phyloP scores from a whole-genome alignment of 1,284 basidiomycete species.

The Heterobasidion parviporum region DNA sequence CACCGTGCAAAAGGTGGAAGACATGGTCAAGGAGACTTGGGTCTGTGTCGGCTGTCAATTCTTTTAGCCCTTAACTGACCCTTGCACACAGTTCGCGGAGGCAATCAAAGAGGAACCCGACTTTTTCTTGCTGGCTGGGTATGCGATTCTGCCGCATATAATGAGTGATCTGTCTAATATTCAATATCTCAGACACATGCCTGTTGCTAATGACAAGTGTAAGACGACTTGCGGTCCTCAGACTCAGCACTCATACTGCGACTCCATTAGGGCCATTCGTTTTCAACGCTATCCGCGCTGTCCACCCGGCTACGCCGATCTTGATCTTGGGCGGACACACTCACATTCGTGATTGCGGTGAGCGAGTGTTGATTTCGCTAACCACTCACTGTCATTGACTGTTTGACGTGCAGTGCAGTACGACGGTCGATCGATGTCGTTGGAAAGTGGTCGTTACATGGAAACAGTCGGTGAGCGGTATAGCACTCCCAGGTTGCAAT shows the following conservation, averaged over 20 bases:
- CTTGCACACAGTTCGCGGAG: slow-evolving; percentile 50
- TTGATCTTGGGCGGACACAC: slow-evolving; percentile 76
- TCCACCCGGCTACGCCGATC: slow-evolving; percentile 70
- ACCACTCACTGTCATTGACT: background rate
- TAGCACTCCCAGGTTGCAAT: background rate
- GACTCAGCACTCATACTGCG: slow-evolving; percentile 11
- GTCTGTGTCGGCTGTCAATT: slow-evolving; percentile 23
- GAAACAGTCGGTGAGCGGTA: slow-evolving; percentile 64
- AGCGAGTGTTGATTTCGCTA: slow-evolving; percentile 10
- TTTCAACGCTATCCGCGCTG: slow-evolving; percentile 63
- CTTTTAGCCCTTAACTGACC: background rate
- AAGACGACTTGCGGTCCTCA: slow-evolving; percentile 13
- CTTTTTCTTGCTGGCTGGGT: slow-evolving; percentile 70
- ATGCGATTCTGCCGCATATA: background rate
- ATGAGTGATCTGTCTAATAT: background rate
- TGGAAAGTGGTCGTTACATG: slow-evolving; percentile 83
- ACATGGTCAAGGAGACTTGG: slow-evolving; percentile 74
- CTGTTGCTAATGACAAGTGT: slow-evolving; percentile 57
- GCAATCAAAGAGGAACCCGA: slow-evolving; percentile 78
- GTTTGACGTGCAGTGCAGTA: slow-evolving; percentile 31
- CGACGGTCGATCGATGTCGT: slow-evolving; percentile 57
- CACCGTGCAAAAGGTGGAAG: slow-evolving; percentile 63
- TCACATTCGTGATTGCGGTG: slow-evolving; percentile 73
- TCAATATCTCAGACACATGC: slow-evolving; percentile 51
- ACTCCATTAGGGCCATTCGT: slow-evolving; percentile 50